phyloP scores from a whole-genome alignment of 768 basidiomycete species.

The Lepiota subincarnata region DNA sequence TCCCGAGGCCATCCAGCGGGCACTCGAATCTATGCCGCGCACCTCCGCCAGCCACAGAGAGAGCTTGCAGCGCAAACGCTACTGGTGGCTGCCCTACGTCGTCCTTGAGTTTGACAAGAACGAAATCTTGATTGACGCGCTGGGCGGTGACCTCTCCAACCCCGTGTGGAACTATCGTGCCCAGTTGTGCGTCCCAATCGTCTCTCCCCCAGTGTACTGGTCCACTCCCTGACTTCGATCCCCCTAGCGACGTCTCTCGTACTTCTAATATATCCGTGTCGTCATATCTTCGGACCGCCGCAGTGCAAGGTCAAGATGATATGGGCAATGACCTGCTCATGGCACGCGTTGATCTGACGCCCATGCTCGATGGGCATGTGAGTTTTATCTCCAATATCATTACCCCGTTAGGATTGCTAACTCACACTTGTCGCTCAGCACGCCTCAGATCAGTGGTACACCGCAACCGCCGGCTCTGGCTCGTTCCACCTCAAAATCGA shows the following conservation, averaged over 20 bases:
- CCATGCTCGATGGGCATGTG: constrained; percentile 76
- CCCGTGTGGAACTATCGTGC: constrained; percentile 97
- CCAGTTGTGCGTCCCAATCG: constrained; percentile 68
- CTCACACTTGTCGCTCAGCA: constrained; percentile 40
- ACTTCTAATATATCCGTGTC: constrained; percentile 90
- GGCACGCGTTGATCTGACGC: constrained; percentile 87
- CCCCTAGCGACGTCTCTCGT: constrained; percentile 87
- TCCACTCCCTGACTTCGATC: constrained; percentile 8
- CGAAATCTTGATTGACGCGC: constrained; percentile 92
- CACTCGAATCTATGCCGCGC: constrained; percentile 61
- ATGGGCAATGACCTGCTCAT: constrained; percentile 98
- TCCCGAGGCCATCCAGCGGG: constrained; percentile 82
- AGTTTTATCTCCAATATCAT: constrained; percentile 20
- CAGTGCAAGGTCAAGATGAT: constrained; percentile 75
- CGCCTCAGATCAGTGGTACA: constrained; percentile 89
- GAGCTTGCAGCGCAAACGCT: constrained; percentile 87
- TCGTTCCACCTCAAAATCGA: constrained; percentile 95
- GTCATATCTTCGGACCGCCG: constrained; percentile 83
- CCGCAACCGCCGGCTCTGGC: constrained; percentile 77
- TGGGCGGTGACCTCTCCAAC: constrained; percentile 86
- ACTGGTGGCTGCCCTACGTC: constrained; percentile 96
- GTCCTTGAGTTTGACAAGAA: constrained; percentile 98
- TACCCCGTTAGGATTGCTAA: constrained; percentile 3
- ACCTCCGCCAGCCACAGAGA: constrained; percentile 75
- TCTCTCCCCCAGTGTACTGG: background rate